These are phyloP conservation scores for Colletotrichum ledebouriae DNA, from an alignment of 2,329 filamentous ascomycete species.

Conservation along the genomic window DNA sequence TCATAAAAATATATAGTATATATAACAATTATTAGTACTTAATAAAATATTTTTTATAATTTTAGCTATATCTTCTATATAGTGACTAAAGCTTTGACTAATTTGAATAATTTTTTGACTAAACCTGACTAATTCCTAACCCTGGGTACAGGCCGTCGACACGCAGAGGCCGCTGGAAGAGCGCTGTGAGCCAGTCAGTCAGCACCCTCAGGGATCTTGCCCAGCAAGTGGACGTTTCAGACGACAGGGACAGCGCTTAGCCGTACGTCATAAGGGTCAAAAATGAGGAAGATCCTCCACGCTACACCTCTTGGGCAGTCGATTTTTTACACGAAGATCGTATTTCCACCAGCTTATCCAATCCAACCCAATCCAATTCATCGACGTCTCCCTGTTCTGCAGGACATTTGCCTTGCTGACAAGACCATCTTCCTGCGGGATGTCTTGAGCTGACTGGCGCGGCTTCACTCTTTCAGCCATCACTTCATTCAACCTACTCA, in stretches of 20 bases:
- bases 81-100: too few species aligned
- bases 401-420: too few species aligned
- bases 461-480: constrained; percentile 9
- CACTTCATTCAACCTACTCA: too few species aligned
- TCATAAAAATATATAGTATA: too few species aligned
- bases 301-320: background rate
- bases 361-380: too few species aligned
- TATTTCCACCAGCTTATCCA: background rate
- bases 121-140: too few species aligned
- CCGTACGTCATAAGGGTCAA: constrained; percentile 35
- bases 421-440: background rate
- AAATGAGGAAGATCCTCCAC: constrained; percentile 12
- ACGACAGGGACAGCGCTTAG: constrained; percentile 38
- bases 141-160: too few species aligned
- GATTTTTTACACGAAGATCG: background rate
- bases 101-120: too few species aligned
- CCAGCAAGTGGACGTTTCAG: constrained; percentile 37
- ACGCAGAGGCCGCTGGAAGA: constrained; percentile 2
- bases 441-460: background rate
- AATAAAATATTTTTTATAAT: too few species aligned
- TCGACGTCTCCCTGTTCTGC: background rate
- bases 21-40: too few species aligned
- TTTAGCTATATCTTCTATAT: too few species aligned
- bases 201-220: constrained; percentile 31
- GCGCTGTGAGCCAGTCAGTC: constrained; percentile 27